These are phyloP conservation scores for Plasmodium knowlesi DNA, from an alignment of 169 alveolate genomes.

Conservation along the genomic window DNA sequence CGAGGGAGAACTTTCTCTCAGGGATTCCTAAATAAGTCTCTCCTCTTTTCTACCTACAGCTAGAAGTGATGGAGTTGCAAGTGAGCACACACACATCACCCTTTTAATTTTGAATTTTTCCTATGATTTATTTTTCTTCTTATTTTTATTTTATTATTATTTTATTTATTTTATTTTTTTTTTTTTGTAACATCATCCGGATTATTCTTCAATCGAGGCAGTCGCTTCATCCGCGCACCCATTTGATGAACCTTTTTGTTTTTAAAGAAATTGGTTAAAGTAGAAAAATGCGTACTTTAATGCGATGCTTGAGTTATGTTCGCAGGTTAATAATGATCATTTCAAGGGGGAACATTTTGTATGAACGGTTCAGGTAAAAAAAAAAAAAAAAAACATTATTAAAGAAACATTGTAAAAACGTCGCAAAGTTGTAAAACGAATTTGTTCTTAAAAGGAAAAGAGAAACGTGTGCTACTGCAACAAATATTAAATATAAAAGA, in stretches of 20 bases:
- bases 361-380: conserved; percentile 2
- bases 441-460: neutral
- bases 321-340: neutral
- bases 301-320: neutral
- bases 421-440: neutral
- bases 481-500: neutral
- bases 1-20: neutral
- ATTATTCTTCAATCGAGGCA: neutral
- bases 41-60: neutral
- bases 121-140: neutral
- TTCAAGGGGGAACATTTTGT: neutral
- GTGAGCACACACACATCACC: neutral
- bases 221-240: neutral
- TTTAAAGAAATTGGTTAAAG: neutral
- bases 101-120: neutral
- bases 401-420: neutral
- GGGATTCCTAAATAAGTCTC: neutral
- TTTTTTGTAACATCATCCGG: neutral
- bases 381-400: neutral
- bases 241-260: neutral
- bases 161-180: neutral
- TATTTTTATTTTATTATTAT: neutral
- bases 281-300: neutral
- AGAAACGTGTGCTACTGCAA: neutral
- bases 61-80: neutral